Evolutionary conservation across 75 land plant species (phyloP), one percentile per base, ranked within the genome.

Genomic region (Picea glauca): DNA sequence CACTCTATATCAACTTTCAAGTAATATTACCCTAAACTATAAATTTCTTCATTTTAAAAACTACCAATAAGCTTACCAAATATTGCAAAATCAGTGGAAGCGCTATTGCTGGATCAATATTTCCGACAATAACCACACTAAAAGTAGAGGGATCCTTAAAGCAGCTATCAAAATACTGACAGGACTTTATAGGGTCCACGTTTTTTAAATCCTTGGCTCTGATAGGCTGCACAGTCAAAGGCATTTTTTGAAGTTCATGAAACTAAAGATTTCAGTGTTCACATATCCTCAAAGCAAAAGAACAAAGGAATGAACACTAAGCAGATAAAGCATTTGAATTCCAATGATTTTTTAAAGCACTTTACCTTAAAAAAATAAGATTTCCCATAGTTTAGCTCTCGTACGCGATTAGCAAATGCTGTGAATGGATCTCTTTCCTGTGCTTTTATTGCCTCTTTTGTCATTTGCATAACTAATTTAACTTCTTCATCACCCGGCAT

Each of bases 361-460:
- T 80, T 76, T 86, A 97, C 99, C 94, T 94, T 85, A 77, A 97
- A 97, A 68, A 93, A 97, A 78, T 97, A 95, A 13, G 99, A 97
- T 76, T 90, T 91, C 32, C 99, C 99, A 84, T 97, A 97, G 77
- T 97, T 97, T 4, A 97, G 74, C 85, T 97, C 98, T 74, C 95
- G 89, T 67, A 95, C 96, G 70, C 98, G 90, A 79, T 95, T 97
- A 61, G 95, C 83, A 81, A 93, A 95, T 76, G 96, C 89, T 65
- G 99, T 97, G 60, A 93, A 97, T 11, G 99, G 99, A 87, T 97
- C 99, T 81, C 99, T 90, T 77, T 97, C 98, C 84, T 97, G 99
- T 58, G 99, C 99, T 76, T 78, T 85, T 64, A 97, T 92, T 60
- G 88, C 93, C 84, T 97, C 99, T 77, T 86, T 91, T 74, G 98